Percentiles rank a stretch among this genome's conserved stretches.
These are phyloP conservation scores for Ophiocordyceps robertsii DNA, from an alignment of 2,329 filamentous ascomycete genomes.

Conservation along the genomic window DNA sequence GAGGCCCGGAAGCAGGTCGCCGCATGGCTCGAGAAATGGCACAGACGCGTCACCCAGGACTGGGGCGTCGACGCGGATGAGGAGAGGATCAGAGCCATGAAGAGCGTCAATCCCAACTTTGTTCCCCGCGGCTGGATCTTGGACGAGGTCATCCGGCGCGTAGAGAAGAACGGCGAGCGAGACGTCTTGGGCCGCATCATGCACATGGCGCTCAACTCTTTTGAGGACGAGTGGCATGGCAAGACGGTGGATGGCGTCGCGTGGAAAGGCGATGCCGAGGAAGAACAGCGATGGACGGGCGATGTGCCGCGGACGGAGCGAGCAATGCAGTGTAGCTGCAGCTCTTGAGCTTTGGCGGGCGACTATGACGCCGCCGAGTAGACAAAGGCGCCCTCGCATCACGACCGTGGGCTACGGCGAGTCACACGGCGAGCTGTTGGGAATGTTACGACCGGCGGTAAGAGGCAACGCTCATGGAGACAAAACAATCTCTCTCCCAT, in stretches of 20 bases:
- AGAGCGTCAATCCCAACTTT: constrained; percentile 83
- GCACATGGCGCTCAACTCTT: constrained; percentile 74
- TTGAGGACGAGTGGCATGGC: constrained; percentile 62
- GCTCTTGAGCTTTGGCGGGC: constrained; percentile 45
- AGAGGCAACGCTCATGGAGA: constrained; percentile 52
- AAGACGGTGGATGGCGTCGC: constrained; percentile 30
- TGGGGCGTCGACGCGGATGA: constrained; percentile 51
- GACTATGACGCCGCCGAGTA: not conserved
- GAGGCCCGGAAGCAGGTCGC: constrained; percentile 54
- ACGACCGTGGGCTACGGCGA: not conserved
- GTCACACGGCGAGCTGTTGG: not conserved
- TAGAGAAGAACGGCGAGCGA: constrained; percentile 72
- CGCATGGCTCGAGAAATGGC: constrained; percentile 74
- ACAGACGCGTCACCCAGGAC: constrained; percentile 56
- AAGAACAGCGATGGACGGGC: constrained; percentile 72
- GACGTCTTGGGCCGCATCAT: constrained; percentile 66
- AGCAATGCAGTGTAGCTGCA: constrained; percentile 91
- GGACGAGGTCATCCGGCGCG: constrained; percentile 80
- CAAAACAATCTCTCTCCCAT: constrained; percentile 45
- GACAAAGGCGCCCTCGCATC: not conserved
- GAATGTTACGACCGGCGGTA: constrained; percentile 62
- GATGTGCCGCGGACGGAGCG: constrained; percentile 69
- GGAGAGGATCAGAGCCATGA: constrained; percentile 62
- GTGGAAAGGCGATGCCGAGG: constrained; percentile 47
- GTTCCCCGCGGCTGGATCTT: constrained; percentile 83